Evolutionary conservation across 2,329 filamentous ascomycete genomes (phyloP).

Genomic region (Neodidymelliopsis sp.): DNA sequence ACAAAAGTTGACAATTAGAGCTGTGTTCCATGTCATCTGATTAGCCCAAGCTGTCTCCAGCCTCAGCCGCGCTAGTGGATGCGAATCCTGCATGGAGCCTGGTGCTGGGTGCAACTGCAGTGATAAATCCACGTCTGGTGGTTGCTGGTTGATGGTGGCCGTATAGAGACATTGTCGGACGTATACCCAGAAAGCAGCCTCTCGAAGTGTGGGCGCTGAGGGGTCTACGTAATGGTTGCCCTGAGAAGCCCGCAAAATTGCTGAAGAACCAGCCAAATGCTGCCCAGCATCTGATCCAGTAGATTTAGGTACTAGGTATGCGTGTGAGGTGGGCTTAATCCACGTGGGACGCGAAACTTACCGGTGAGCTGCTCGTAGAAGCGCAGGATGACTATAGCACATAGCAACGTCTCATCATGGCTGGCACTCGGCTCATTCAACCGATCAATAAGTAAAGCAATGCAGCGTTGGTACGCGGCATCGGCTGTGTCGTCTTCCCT

Average conservation of each 20-base stretch:
- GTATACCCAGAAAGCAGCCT: conserved; percentile 46
- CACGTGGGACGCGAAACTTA: conserved; percentile 3
- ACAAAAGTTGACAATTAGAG: conserved; percentile 40
- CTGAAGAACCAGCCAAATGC: conserved; percentile 41
- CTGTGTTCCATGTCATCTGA: conserved; percentile 44
- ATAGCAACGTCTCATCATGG: conserved; percentile 40
- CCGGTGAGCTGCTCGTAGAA: conserved; percentile 45
- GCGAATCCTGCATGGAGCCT: conserved; percentile 29
- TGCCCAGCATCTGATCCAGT: conserved; percentile 41
- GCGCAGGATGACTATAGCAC: conserved; percentile 43
- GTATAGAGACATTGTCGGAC: conserved; percentile 45
- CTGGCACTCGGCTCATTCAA: conserved; percentile 34
- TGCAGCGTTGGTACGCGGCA: conserved; percentile 38
- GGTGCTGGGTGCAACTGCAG: conserved; percentile 35
- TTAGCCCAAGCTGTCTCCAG: conserved; percentile 45
- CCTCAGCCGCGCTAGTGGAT: conserved; percentile 35
- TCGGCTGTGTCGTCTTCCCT: conserved; percentile 30
- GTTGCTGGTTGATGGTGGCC: conserved; percentile 42
- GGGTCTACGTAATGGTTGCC: conserved; percentile 38
- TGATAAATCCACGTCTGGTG: conserved; percentile 40
- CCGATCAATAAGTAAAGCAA: conserved; percentile 40
- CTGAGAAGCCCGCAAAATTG: conserved; percentile 41
- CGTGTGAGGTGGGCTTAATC: neutral
- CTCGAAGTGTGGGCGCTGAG: conserved; percentile 41
- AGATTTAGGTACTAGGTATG: conserved; percentile 27